Percentiles rank a stretch among this genome's conserved stretches.
Evolutionary conservation across 208 protist genomes (phyloP).

Genomic region (Wallacemonas sp.): DNA sequence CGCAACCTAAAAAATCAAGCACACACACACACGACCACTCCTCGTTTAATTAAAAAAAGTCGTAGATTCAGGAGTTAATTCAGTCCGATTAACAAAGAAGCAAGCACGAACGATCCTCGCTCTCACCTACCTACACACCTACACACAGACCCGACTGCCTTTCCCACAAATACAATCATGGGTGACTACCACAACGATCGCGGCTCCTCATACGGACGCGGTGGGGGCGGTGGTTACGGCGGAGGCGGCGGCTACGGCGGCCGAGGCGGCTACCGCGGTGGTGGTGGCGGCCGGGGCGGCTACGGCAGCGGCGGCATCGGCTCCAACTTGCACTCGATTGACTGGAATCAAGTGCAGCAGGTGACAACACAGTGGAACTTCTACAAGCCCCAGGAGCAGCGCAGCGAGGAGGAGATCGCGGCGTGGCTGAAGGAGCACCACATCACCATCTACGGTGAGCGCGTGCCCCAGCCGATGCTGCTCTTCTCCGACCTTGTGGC

Average conservation of each 20-base stretch:
- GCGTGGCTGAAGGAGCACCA: constrained; percentile 70
- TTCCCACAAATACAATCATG: no score
- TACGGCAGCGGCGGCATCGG: constrained; percentile 39
- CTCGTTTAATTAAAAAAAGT: no score
- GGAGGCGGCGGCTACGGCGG: constrained; percentile 20
- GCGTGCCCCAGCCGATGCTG: constrained; percentile 85
- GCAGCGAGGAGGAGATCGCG: constrained; percentile 74
- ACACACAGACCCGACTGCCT: no score
- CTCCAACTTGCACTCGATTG: constrained; percentile 63
- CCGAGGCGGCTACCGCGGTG: constrained; percentile 17
- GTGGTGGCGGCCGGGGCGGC: constrained; percentile 17
- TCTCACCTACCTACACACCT: constrained; percentile 1
- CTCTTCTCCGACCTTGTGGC: constrained; percentile 80
- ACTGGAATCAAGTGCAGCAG: constrained; percentile 73
- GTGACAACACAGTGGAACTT: constrained; percentile 83
- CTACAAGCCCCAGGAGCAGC: constrained; percentile 78
- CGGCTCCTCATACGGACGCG: neutral
- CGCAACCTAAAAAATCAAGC: no score
- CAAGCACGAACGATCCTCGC: no score
- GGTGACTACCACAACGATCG: constrained; percentile 8
- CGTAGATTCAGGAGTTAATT: no score
- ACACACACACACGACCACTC: no score
- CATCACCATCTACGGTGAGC: constrained; percentile 87
- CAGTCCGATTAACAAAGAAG: no score
- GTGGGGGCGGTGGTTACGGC: constrained; percentile 13